Evolutionary conservation across 768 basidiomycete genomes (phyloP).

Genomic region (Russula ochroleuca): DNA sequence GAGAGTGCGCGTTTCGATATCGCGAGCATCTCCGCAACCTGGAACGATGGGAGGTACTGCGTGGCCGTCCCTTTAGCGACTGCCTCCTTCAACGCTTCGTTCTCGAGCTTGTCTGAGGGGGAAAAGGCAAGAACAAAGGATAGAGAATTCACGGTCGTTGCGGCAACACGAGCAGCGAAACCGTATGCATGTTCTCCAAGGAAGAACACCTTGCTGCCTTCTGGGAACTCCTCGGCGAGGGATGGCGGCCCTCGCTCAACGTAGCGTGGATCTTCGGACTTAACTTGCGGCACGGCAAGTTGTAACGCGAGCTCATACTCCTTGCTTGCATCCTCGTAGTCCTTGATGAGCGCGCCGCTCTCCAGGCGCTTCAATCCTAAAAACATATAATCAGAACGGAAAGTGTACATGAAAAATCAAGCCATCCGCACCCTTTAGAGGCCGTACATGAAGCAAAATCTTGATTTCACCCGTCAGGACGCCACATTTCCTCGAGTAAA

Average conservation of each 20-base stretch:
- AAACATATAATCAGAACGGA: background rate
- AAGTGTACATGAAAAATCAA: background rate
- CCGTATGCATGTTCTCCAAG: slow-evolving; percentile 93
- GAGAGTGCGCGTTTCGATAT: slow-evolving; percentile 78
- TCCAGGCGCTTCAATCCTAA: slow-evolving; percentile 87
- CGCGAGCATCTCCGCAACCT: slow-evolving; percentile 65
- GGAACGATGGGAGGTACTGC: slow-evolving; percentile 75
- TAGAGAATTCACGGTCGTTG: slow-evolving; percentile 61
- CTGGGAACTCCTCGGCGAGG: slow-evolving; percentile 84
- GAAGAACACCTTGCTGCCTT: slow-evolving; percentile 91
- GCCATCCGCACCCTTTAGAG: slow-evolving; percentile 68
- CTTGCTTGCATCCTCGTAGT: slow-evolving; percentile 80
- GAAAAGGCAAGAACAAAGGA: slow-evolving; percentile 91
- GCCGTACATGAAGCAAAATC: slow-evolving; percentile 80
- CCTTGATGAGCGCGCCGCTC: slow-evolving; percentile 88
- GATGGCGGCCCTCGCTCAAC: slow-evolving; percentile 79
- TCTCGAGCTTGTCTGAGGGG: slow-evolving; percentile 77
- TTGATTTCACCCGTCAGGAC: slow-evolving; percentile 81
- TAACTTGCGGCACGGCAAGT: slow-evolving; percentile 73
- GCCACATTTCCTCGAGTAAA: slow-evolving; percentile 86
- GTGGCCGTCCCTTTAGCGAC: slow-evolving; percentile 49
- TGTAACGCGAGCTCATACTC: slow-evolving; percentile 86
- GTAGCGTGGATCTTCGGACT: slow-evolving; percentile 85
- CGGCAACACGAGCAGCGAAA: slow-evolving; percentile 85
- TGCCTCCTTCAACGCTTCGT: slow-evolving; percentile 67